Base-by-base conservation (phyloP, 208 protist genomes). In the Wallacemonas sp. region DNA sequence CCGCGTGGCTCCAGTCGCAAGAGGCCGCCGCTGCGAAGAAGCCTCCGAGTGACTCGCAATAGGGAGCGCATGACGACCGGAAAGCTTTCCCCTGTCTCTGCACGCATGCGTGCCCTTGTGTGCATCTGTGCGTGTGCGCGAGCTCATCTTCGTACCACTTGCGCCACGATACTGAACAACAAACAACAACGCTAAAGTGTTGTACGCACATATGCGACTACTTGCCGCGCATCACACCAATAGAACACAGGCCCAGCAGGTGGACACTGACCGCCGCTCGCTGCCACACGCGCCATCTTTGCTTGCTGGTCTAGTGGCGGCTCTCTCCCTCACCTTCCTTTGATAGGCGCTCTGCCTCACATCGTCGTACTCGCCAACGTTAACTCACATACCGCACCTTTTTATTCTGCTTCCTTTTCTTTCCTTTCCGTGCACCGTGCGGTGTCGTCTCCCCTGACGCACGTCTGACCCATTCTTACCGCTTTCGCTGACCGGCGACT, bases 1-100 rank as follows among this genome's bases (percentile, higher is more conserved):
- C 79, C 13, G 86, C 89, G n/a, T 95, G 89, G 87, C 71, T 92
- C 9, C 79, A 77, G 27, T 81, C 86, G 22, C 26, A 57, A 19
- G 50, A 57, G 32, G 5, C 30, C 21, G 6, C 50, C 9, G 12
- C 1, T 24, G 1, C 15, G 6, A 57, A 57, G 32, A 57, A 37
- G 50, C n/a, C 26, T 26, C n/a, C 13, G 50, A n/a, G n/a, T n/a
- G n/a, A n/a, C n/a, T n/a, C n/a, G n/a, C n/a, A n/a, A n/a, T n/a
- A n/a, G n/a, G n/a, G n/a, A n/a, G n/a, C n/a, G n/a, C n/a, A n/a
- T n/a, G n/a, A n/a, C 0, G 42, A 22, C 1, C 13, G 9, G 8
- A 10, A 8, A 24, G 15, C 19, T 0, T 50, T 19, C 19, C 44
- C 22, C 44, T 50, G 8, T 50, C 19, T 50, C 44, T 50, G 8